Base-by-base conservation (phyloP, 2,329 filamentous ascomycete species). In the Ophiostoma fasciatum region DNA sequence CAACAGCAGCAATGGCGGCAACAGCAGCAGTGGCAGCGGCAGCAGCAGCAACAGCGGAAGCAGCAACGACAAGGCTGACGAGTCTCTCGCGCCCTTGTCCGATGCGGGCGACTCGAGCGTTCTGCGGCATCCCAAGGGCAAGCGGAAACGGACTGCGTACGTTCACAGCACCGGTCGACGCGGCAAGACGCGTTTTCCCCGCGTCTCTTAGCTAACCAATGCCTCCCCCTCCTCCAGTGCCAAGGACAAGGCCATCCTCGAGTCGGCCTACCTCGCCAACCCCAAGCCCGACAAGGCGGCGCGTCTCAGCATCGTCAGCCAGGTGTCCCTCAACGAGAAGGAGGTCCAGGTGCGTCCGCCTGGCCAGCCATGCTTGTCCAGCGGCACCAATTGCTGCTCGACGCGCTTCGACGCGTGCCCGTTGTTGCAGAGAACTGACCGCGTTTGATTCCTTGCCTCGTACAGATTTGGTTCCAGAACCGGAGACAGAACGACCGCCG, bases 281-380 rank as follows among this genome's bases (percentile, higher is more conserved):
- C 74, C 83, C 7, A 94, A 94, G 57, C 88, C 88, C 23, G 87
- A 94, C 62, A 94, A 93, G 60, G 70, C 76, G 38, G 80, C 83
- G 56, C 82, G 88, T 60, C 69, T 82, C 31, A 77, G 78, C 40
- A 85, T 96, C 45, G 83, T 92, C 41, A 72, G 74, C 59, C 81
- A 77, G 57, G 85, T 94, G 42, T 80, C 82, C 18, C 68, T 96
- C 44, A 88, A 82, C 46, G 87, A 94, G 62, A 94, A 94, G 58
- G 87, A 94, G 63, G 84, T 94, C 26, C 88, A 94, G 75, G 88
- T 94, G 62, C n/a, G n/a, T n/a, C n/a, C n/a, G n/a, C n/a, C n/a
- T n/a, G n/a, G n/a, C n/a, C n/a, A n/a, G n/a, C n/a, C n/a, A n/a
- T n/a, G n/a, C n/a, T n/a, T n/a, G n/a, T n/a, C n/a, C n/a, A n/a